Conservation (phyloP, 768 basidiomycete genomes). For the Lactarius sanguifluus region DNA sequence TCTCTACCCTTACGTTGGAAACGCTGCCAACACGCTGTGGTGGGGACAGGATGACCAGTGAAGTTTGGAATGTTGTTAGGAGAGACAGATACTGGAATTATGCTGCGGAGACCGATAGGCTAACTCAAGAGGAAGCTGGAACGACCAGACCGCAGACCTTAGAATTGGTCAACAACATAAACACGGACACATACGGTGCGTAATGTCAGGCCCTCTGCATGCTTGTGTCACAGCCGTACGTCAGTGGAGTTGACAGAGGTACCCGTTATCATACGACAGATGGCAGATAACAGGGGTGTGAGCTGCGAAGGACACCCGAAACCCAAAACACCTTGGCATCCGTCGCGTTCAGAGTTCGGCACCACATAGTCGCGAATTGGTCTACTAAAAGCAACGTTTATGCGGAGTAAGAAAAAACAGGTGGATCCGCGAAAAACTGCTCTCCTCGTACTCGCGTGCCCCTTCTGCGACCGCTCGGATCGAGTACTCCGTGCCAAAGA, state of each 20-base stretch:
- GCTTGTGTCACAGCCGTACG: neutral
- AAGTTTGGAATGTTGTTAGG: neutral
- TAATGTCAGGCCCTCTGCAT: neutral
- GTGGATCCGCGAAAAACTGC: neutral
- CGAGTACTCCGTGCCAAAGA: neutral
- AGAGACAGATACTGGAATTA: neutral
- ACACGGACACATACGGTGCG: neutral
- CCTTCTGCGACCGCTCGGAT: neutral
- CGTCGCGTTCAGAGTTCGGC: neutral
- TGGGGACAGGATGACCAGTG: neutral
- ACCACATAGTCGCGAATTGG: neutral
- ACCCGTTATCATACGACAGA: neutral
- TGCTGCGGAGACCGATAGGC: neutral
- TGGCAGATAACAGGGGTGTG: neutral
- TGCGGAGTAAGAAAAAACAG: neutral
- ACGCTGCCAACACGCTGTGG: neutral
- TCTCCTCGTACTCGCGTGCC: neutral
- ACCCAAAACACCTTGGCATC: neutral
- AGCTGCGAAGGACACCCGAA: neutral
- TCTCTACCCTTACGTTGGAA: neutral
- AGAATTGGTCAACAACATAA: neutral
- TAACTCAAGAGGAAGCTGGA: neutral
- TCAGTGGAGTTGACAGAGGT: neutral
- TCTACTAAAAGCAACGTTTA: neutral
- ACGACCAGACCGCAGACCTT: neutral